phyloP scores from a whole-genome alignment of 2,329 filamentous ascomycete species.

The Fragosphaeria purpurea region DNA sequence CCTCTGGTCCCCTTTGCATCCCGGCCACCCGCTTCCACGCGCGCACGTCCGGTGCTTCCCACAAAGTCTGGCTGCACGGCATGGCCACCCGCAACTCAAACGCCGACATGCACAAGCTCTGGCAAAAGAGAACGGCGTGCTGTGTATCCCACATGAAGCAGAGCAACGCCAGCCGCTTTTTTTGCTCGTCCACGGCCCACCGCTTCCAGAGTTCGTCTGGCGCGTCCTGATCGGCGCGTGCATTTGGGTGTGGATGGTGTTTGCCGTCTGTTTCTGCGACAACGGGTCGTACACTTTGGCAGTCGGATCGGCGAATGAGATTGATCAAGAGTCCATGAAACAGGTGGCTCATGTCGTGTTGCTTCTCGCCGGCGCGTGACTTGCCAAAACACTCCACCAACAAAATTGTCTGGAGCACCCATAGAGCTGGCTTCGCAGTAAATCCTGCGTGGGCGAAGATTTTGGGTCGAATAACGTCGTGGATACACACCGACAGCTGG shows the following conservation, averaged over 20 bases:
- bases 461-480: constrained; percentile 12
- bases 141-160: constrained; percentile 15
- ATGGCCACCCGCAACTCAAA: constrained; percentile 12
- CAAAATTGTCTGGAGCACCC: constrained; percentile 11
- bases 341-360: constrained; percentile 15
- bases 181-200: constrained; percentile 11
- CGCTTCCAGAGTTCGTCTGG: constrained; percentile 4
- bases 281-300: constrained; percentile 7
- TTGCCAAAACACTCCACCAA: constrained; percentile 14
- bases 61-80: constrained; percentile 10
- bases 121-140: constrained; percentile 14
- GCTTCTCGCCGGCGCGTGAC: constrained; percentile 13
- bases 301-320: constrained; percentile 12
- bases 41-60: constrained; percentile 7
- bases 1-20: too few species aligned
- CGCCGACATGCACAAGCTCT: constrained; percentile 14
- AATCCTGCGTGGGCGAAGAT: constrained; percentile 12
- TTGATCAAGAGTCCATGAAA: constrained; percentile 14
- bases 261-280: neutral
- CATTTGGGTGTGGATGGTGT: neutral
- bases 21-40: neutral
- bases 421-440: constrained; percentile 9
- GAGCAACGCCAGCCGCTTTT: constrained; percentile 10
- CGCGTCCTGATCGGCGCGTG: neutral
- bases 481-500: constrained; percentile 12